These are phyloP conservation scores for Eremothecium coryli DNA, from an alignment of 1,139 yeast genomes.

Conservation along the genomic window DNA sequence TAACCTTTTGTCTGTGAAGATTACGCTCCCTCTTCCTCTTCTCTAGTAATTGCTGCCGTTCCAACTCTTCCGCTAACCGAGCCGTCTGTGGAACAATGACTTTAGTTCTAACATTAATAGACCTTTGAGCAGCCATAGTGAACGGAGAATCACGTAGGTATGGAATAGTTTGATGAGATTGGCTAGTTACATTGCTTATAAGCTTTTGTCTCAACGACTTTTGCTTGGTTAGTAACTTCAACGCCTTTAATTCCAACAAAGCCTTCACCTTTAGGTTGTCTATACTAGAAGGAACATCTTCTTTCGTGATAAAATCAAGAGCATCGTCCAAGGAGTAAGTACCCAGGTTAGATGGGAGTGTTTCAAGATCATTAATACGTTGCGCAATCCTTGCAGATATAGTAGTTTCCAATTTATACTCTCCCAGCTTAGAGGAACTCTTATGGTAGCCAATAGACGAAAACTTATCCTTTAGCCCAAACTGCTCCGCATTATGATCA, in stretches of 20 bases:
- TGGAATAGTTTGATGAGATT: constrained; percentile 45
- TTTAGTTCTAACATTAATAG: constrained; percentile 62
- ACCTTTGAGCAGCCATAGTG: constrained; percentile 51
- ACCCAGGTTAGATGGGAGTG: constrained; percentile 67
- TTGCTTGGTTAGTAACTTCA: constrained; percentile 74
- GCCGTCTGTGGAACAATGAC: constrained; percentile 55
- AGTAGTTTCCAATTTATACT: constrained; percentile 39
- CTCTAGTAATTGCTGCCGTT: constrained; percentile 46
- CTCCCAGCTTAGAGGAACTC: constrained; percentile 20
- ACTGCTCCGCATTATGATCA: constrained; percentile 28
- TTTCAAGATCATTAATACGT: constrained; percentile 67
- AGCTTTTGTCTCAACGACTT: constrained; percentile 73
- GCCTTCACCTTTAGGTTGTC: constrained; percentile 54
- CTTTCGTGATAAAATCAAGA: constrained; percentile 35
- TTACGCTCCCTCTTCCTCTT: constrained; percentile 37
- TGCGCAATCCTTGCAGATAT: constrained; percentile 51
- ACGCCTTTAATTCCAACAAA: constrained; percentile 71
- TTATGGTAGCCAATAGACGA: constrained; percentile 21
- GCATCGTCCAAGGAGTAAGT: constrained; percentile 41
- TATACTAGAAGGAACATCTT: constrained; percentile 33
- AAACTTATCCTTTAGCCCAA: constrained; percentile 31
- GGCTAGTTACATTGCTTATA: constrained; percentile 55
- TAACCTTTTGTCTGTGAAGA: constrained; percentile 32
- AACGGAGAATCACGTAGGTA: constrained; percentile 42
- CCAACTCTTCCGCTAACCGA: constrained; percentile 52